These are phyloP conservation scores for Moesziomyces parantarcticus DNA, from an alignment of 1,284 basidiomycete genomes.

Conservation along the genomic window DNA sequence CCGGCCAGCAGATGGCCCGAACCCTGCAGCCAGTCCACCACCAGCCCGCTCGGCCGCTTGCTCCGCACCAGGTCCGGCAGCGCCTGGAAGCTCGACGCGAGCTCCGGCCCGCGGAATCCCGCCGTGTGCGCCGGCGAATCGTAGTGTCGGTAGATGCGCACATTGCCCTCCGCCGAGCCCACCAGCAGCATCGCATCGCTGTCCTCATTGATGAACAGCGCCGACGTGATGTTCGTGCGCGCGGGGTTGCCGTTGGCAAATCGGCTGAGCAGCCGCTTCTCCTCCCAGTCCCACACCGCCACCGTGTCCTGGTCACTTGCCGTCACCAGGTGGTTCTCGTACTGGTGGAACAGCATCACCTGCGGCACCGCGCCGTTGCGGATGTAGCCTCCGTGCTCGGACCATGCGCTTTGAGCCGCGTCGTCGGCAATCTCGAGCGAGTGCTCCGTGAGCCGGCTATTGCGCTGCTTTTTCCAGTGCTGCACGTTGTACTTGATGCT, in stretches of 20 bases:
- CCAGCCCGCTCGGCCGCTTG: slow-evolving; percentile 81
- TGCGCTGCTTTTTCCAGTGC: slow-evolving; percentile 91
- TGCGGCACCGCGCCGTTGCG: slow-evolving; percentile 71
- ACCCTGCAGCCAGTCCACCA: slow-evolving; percentile 93
- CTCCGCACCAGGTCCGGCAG: slow-evolving; percentile 80
- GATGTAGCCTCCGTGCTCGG: slow-evolving; percentile 80
- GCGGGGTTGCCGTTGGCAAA: slow-evolving; percentile 90
- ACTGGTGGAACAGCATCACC: slow-evolving; percentile 86
- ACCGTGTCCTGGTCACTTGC: slow-evolving; percentile 88
- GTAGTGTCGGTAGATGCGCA: slow-evolving; percentile 92
- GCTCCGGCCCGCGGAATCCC: slow-evolving; percentile 72
- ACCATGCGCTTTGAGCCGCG: slow-evolving; percentile 81
- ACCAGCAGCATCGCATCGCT: slow-evolving; percentile 89
- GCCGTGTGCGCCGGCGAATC: slow-evolving; percentile 60
- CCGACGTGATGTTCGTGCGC: slow-evolving; percentile 84
- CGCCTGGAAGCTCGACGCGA: slow-evolving; percentile 93
- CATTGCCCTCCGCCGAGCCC: slow-evolving; percentile 86
- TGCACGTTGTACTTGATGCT: slow-evolving; percentile 93
- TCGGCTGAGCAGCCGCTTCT: slow-evolving; percentile 78
- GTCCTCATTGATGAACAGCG: slow-evolving; percentile 96
- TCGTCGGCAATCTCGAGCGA: slow-evolving; percentile 76
- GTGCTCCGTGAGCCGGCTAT: slow-evolving; percentile 82
- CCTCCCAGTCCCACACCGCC: slow-evolving; percentile 95
- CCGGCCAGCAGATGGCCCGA: slow-evolving; percentile 86
- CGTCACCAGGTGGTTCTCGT: slow-evolving; percentile 86